phyloP scores from a whole-genome alignment of 805 yeast genomes.

The Wickerhamomyces mucosus region DNA sequence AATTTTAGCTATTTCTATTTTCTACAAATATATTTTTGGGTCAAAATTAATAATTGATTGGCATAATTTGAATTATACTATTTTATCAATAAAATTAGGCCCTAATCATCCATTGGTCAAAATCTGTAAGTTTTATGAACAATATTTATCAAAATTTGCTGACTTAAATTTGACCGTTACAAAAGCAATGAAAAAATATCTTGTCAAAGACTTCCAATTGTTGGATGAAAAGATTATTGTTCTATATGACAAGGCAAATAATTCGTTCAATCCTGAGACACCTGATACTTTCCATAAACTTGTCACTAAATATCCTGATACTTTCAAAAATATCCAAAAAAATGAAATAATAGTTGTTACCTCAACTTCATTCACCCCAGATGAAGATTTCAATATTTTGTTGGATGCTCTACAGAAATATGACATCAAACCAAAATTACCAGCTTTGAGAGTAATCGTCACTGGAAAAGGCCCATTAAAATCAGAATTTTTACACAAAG shows the following conservation, averaged over 20 bases:
- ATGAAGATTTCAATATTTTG: constrained; percentile 73
- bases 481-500: constrained; percentile 37
- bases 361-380: constrained; percentile 93
- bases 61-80: constrained; percentile 90
- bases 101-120: constrained; percentile 50
- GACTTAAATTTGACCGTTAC: constrained; percentile 77
- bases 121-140: constrained; percentile 55
- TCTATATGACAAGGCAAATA: constrained; percentile 80
- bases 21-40: constrained; percentile 43
- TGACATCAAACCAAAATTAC: constrained; percentile 23
- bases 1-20: constrained; percentile 50
- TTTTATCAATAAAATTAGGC: constrained; percentile 55
- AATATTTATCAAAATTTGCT: constrained; percentile 49
- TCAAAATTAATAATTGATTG: constrained; percentile 78
- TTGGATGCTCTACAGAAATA: constrained; percentile 59
- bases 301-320: neutral
- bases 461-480: constrained; percentile 95
- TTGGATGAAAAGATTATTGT: constrained; percentile 41
- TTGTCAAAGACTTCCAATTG: constrained; percentile 48
- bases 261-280: constrained; percentile 47
- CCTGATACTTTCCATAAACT: constrained; percentile 20
- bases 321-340: constrained; percentile 1
- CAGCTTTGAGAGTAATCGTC: constrained; percentile 59
- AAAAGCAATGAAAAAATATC: constrained; percentile 52
- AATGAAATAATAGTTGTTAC: constrained; percentile 63